A percentile compares a stretch with the other conserved stretches of the same genome.
Evolutionary conservation across 306 rosid genomes (phyloP).

Genomic region (Prinsepia uniflora): DNA sequence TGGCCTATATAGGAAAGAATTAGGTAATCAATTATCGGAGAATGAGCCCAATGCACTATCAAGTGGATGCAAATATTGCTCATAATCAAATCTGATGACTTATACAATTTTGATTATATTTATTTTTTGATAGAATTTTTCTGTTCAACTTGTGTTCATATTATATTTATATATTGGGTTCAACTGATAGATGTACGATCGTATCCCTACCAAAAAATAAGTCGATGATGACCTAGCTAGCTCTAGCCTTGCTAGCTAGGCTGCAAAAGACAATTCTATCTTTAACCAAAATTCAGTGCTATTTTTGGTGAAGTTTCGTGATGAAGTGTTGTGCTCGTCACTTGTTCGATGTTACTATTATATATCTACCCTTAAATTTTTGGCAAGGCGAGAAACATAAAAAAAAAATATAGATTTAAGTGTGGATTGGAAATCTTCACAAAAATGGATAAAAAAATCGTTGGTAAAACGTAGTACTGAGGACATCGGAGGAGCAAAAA

Average conservation of each 20-base stretch:
- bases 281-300: not conserved
- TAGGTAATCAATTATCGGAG: too few species aligned
- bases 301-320: conserved; percentile 14
- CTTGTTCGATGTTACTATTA: not conserved
- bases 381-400: not conserved
- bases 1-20: too few species aligned
- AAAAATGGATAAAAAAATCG: not conserved
- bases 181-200: too few species aligned
- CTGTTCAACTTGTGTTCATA: too few species aligned
- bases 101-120: too few species aligned
- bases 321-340: not conserved
- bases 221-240: not conserved
- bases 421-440: not conserved
- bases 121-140: too few species aligned
- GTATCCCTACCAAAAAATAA: not conserved
- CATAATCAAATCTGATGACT: too few species aligned
- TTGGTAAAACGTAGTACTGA: not conserved
- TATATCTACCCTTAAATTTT: not conserved
- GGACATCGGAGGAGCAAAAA: not conserved
- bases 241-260: not conserved
- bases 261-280: conserved; percentile 11
- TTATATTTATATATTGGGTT: too few species aligned
- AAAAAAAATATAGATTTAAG: not conserved
- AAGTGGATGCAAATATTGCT: too few species aligned
- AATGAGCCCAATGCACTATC: too few species aligned